Evolutionary conservation across 1,284 basidiomycete species (phyloP), one percentile per base, ranked within the genome.

Genomic region (Golubevia sp.): DNA sequence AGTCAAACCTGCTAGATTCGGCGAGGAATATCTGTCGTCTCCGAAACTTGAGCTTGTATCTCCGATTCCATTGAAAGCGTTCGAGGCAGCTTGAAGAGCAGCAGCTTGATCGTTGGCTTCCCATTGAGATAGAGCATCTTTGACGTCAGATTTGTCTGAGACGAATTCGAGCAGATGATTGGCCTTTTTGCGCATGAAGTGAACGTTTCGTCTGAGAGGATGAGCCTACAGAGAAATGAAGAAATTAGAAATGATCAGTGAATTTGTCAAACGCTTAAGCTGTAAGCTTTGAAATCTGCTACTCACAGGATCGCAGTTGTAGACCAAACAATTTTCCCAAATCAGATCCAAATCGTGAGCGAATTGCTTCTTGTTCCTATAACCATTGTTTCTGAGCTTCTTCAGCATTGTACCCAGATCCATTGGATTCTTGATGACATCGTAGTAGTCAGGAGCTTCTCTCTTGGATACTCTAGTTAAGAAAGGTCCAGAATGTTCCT

Each of bases 311-410:
- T 90, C 88, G 24, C 91, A 90, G 83, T 99, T 99, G 85, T 98
- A 99, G 11, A 88, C 89, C 72, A 92, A 88, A 84, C 96, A 98
- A 77, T 99, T 99, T 59, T 90, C 89, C 96, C 96, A 99, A 73
- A 99, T 98, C 66, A 97, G 88, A 73, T 96, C 92, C 52, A 99
- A 86, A 84, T 99, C 97, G 66, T 91, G 90, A 67, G 91, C 90
- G 84, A 99, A 99, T 77, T 96, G 92, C 66, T 89, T 88, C 86
- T 99, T 98, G 59, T 89, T 92, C 86, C 95, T 96, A 88, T 97
- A 98, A 63, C 74, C 71, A 3, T 92, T 92, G 56, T 88, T 86
- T 86, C 96, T 97, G 81, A 97, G 90, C 85, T 96, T 96, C 86
- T 90, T 92, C 63, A 91, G 87, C 89, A 99, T 93, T 0, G 94